These are phyloP conservation scores for Dioscorea alata DNA, from an alignment of 106 monocot species.

Conservation along the genomic window DNA sequence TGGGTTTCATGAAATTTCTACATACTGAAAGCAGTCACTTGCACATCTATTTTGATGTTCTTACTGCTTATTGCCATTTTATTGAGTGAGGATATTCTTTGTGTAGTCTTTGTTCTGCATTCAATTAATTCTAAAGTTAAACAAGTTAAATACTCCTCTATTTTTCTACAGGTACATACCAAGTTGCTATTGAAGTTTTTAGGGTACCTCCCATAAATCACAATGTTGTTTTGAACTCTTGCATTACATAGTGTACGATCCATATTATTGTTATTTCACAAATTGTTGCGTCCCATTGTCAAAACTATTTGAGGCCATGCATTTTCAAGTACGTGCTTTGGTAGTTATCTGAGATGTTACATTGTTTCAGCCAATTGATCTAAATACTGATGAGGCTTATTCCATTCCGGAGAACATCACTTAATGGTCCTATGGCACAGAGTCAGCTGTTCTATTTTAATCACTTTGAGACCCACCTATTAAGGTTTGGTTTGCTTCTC, in stretches of 20 bases:
- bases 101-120: constrained; percentile 31
- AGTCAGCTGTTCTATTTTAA: constrained; percentile 66
- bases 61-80: no score
- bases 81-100: constrained; percentile 42
- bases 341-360: not conserved
- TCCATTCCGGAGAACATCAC: constrained; percentile 82
- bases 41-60: no score
- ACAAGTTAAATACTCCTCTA: constrained; percentile 66
- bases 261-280: no score
- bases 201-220: no score
- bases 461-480: constrained; percentile 93
- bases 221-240: no score
- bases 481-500: constrained; percentile 38
- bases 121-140: constrained; percentile 47
- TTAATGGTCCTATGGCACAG: constrained; percentile 32
- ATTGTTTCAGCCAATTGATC: constrained; percentile 61
- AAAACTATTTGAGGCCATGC: no score
- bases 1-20: no score
- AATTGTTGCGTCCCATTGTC: no score
- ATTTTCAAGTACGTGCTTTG: not conserved
- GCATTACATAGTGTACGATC: no score
- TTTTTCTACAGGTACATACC: constrained; percentile 65
- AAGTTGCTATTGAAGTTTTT: not conserved
- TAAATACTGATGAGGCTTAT: constrained; percentile 85
- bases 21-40: no score